Evolutionary conservation across 2,329 filamentous ascomycete species (phyloP).

Genomic region (Domatiomyces globalis): DNA sequence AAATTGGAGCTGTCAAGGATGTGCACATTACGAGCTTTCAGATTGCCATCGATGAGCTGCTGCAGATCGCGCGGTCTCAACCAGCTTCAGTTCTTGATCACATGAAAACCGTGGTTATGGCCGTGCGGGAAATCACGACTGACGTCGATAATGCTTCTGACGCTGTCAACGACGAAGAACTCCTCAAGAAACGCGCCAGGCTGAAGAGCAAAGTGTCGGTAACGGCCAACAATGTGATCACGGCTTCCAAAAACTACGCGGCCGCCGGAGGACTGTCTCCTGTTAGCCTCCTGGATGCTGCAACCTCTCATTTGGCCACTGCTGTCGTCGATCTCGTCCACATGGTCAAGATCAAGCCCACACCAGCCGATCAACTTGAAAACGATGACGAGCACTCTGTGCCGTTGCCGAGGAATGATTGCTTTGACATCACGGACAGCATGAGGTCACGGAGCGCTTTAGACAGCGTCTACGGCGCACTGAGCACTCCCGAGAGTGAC

Average conservation of each 20-base stretch:
- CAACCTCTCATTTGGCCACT: slow-evolving; percentile 75
- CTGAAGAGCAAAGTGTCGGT: slow-evolving; percentile 74
- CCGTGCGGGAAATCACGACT: slow-evolving; percentile 70
- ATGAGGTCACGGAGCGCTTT: slow-evolving; percentile 42
- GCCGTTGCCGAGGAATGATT: slow-evolving; percentile 53
- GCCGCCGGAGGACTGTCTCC: slow-evolving; percentile 71
- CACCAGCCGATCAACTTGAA: slow-evolving; percentile 60
- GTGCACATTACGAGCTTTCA: slow-evolving; percentile 92
- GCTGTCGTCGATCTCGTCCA: slow-evolving; percentile 76
- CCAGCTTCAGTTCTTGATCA: slow-evolving; percentile 63
- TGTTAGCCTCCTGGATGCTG: slow-evolving; percentile 84
- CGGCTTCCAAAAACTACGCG: slow-evolving; percentile 82
- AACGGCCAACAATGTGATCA: slow-evolving; percentile 91
- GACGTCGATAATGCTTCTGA: slow-evolving; percentile 53
- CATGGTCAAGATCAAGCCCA: slow-evolving; percentile 66
- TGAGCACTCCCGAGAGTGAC: slow-evolving; percentile 48
- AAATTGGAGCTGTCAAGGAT: slow-evolving; percentile 71
- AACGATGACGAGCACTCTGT: slow-evolving; percentile 55
- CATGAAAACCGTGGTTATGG: slow-evolving; percentile 74
- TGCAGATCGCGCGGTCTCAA: slow-evolving; percentile 61
- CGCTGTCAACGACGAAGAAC: slow-evolving; percentile 37
- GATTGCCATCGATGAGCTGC: slow-evolving; percentile 78
- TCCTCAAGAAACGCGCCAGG: slow-evolving; percentile 47
- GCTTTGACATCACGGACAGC: slow-evolving; percentile 47
- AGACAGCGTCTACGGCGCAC: slow-evolving; percentile 61